Base-by-base conservation (phyloP, 306 rosid genomes). In the Chamaecrista fasciculata region DNA sequence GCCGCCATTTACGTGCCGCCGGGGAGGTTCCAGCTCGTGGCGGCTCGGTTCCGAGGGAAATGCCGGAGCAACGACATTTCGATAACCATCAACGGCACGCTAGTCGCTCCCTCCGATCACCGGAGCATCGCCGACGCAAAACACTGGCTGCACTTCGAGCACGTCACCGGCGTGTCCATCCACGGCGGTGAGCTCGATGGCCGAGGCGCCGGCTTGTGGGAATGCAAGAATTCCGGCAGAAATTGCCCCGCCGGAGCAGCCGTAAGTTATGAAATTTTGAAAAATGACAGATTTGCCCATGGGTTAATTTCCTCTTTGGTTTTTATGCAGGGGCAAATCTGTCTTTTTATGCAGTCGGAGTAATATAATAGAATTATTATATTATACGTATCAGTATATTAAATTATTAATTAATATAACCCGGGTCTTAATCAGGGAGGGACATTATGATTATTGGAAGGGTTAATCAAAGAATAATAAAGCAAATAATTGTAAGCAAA, bases 181-280 rank as follows among this genome's bases (percentile, higher is more conserved):
- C 75, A 44, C 2, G 86, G 93, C 2, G 93, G 93, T 0, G 52
- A 76, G 25, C 82, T 87, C 19, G 86, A 87, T 19, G 90, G 66
- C 43, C 88, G 75, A 48, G 91, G 88, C 23, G 36, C 66, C 9
- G 42, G 64, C 4, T 48, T 86, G 53, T 86, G 91, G 91, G 36
- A 19, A n/a, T 83, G 91, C 71, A 86, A 86, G 66, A 61, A 71
- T 39, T 75, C 84, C 0, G 81, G 67, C 40, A 53, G 34, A 4
- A 28, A 70, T 66, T 84, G 85, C 28, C 85, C 85, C 3, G 29
- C 18, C 1, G 88, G 88, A 12, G 85, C 85, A 42, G 78, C 81
- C 81, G 88, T 84, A 70, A 11, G 70, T 67, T 14, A n/a, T n/a
- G n/a, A n/a, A n/a, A n/a, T n/a, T 62, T 3, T 67, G 70, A 0